These are phyloP conservation scores for Exophiala alcalophila DNA, from an alignment of 2,329 filamentous ascomycete species.

Conservation along the genomic window DNA sequence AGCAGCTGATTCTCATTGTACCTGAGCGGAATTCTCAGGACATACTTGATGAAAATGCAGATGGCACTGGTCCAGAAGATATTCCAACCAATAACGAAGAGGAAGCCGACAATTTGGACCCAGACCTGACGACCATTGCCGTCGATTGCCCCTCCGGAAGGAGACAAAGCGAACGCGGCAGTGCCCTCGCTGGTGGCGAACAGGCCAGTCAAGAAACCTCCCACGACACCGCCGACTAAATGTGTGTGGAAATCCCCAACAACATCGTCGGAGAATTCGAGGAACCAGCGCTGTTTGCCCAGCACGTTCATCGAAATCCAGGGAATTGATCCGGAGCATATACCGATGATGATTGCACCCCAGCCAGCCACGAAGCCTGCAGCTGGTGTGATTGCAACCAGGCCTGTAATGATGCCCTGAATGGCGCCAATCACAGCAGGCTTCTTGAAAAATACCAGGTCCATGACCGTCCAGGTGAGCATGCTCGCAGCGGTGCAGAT, in stretches of 20 bases:
- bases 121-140: constrained; percentile 52
- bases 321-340: constrained; percentile 45
- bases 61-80: constrained; percentile 51
- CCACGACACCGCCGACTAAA: constrained; percentile 49
- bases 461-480: constrained; percentile 47
- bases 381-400: constrained; percentile 53
- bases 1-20: constrained; percentile 48
- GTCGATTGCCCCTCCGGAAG: constrained; percentile 49
- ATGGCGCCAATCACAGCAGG: constrained; percentile 51
- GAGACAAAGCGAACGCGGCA: constrained; percentile 46
- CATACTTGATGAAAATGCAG: constrained; percentile 51
- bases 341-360: constrained; percentile 50
- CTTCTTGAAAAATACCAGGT: constrained; percentile 49
- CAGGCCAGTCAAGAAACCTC: constrained; percentile 60
- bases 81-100: constrained; percentile 53
- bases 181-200: constrained; percentile 60
- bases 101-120: constrained; percentile 49
- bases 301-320: constrained; percentile 52
- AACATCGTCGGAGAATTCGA: constrained; percentile 57
- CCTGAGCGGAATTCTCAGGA: constrained; percentile 47
- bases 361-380: constrained; percentile 52
- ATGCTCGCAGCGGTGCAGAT: constrained; percentile 49
- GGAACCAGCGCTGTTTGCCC: constrained; percentile 53
- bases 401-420: constrained; percentile 53
- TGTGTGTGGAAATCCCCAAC: constrained; percentile 52